phyloP scores from a whole-genome alignment of 2,329 filamentous ascomycete genomes.

The Diaporthe sp. region DNA sequence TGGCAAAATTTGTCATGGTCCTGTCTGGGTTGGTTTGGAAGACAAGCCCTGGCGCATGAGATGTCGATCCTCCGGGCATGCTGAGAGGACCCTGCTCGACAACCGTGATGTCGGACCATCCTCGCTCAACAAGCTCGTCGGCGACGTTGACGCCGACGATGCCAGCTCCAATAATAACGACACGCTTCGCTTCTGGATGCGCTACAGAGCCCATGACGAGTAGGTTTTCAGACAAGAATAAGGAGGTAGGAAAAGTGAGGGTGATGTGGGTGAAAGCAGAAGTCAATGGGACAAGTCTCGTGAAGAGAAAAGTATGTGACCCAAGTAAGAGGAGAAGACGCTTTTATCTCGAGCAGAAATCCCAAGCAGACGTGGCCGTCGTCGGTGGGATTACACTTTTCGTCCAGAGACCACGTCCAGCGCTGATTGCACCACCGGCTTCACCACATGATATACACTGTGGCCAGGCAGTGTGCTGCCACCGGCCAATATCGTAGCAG shows the following conservation, averaged over 20 bases:
- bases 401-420: background rate
- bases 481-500: background rate
- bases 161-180: constrained; percentile 74
- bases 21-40: constrained; percentile 73
- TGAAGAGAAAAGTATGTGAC: no score
- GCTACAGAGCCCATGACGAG: constrained; percentile 30
- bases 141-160: constrained; percentile 76
- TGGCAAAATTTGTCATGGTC: constrained; percentile 70
- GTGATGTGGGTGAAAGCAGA: no score
- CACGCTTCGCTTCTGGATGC: constrained; percentile 48
- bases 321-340: background rate
- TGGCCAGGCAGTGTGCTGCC: background rate
- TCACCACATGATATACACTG: constrained; percentile 8
- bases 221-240: background rate
- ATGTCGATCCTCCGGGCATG: constrained; percentile 76
- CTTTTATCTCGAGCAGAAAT: constrained; percentile 6
- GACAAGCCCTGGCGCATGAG: constrained; percentile 74
- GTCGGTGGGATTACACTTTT: background rate
- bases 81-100: constrained; percentile 74
- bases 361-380: background rate
- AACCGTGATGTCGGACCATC: constrained; percentile 75
- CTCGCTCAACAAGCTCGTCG: constrained; percentile 73
- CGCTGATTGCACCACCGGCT: background rate
- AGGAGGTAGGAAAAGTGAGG: background rate
- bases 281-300: background rate